Base-by-base conservation (phyloP, 345 rosid genomes). In the Erysimum cheiranthoides region DNA sequence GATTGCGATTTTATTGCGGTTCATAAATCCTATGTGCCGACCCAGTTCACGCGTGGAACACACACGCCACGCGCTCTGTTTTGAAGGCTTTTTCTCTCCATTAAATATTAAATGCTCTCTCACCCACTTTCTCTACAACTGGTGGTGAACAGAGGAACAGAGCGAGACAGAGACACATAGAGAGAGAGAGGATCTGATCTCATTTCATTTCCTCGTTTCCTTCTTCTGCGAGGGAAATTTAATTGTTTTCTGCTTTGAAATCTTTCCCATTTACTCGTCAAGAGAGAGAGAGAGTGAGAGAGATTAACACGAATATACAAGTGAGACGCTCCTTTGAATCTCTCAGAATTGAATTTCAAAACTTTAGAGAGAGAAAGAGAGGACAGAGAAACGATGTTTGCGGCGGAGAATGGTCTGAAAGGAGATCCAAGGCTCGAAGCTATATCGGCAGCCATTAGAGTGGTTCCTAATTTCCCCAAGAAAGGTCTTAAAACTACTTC, bases 381-480 rank as follows among this genome's bases (percentile, higher is more conserved):
- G 18, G 2, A 61, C 32, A 78, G 56, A 78, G 68, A 66, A n/a
- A 46, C 38, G 3, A 74, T 79, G 82, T 79, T 79, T 68, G 82
- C 82, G 1, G 79, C 79, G 3, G 82, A 79, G 79, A 79, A 79
- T 50, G 82, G 82, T 43, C 61, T 79, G 7, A 79, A 68, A 79
- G 82, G 79, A 61, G 82, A 79, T 69, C 79, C 82, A 67, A 79
- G 82, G 17, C 75, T 79, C 3, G 71, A 79, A 61, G 74, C 82
- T 52, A 79, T 79, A 36, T 79, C 78, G 0, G 68, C 74, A 38
- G 79, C 82, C 61, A 79, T 79, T 53, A 74, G 79, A 63, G 79
- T 79, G 8, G 79, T 79, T 68, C 82, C 82, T 61, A 12, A 74
- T 47, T 79, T 79, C 56, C 82, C 82, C 3, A 79, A 79, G 67